phyloP scores from a whole-genome alignment of 345 rosid species.

The Pistacia vera region DNA sequence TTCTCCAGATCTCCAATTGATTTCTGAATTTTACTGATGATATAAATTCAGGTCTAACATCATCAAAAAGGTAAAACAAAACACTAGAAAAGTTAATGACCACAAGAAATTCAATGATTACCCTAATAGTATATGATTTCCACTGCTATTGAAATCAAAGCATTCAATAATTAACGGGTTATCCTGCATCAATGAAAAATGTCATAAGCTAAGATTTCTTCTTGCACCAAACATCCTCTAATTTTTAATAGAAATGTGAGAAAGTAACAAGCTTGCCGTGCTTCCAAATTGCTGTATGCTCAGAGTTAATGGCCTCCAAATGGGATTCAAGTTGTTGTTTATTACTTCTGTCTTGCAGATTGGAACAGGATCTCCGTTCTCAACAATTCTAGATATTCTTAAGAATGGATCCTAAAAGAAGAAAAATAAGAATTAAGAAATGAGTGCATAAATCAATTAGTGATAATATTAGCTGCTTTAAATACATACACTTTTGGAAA shows the following conservation, averaged over 20 bases:
- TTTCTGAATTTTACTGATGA: constrained; percentile 62
- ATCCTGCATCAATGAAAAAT: constrained; percentile 44
- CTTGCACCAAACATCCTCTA: not conserved
- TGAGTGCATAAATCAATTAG: not conserved
- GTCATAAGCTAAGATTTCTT: constrained; percentile 1
- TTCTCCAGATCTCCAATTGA: constrained; percentile 68
- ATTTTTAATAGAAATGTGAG: not conserved
- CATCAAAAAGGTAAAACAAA: not conserved
- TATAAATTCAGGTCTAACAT: constrained; percentile 16
- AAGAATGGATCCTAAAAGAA: constrained; percentile 74
- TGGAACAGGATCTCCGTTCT: constrained; percentile 54
- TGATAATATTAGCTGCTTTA: not conserved
- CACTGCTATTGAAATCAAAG: constrained; percentile 76
- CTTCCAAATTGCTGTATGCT: constrained; percentile 84
- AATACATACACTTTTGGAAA: constrained; percentile 76
- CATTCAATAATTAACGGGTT: constrained; percentile 80
- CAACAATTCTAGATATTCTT: constrained; percentile 73
- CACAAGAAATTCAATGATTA: constrained; percentile 28
- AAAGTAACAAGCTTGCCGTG: constrained; percentile 54
- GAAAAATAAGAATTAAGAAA: not conserved
- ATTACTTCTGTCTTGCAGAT: constrained; percentile 87
- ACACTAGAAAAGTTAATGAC: not conserved
- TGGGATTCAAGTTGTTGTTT: constrained; percentile 72
- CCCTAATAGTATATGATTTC: constrained; percentile 76
- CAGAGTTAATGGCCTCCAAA: constrained; percentile 64